Evolutionary conservation across 306 rosid genomes (phyloP), one percentile per base, ranked within the genome.

Genomic region (Hylodesmum podocarpum): DNA sequence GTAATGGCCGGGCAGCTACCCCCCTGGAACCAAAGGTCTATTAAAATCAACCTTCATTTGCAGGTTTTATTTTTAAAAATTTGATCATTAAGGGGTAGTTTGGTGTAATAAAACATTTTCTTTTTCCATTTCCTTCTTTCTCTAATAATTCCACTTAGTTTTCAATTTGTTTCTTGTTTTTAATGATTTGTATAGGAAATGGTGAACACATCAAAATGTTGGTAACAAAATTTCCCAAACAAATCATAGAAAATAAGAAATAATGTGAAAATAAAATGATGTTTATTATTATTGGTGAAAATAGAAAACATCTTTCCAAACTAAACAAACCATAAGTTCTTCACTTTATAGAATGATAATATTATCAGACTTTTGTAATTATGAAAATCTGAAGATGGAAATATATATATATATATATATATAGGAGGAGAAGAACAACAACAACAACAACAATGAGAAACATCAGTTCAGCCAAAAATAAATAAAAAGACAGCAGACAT

Each of bases 1-100:
- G 99, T 70, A 96, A 86, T 44, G 99, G 94, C 61, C 99, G 92
- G 39, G 98, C 99, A 75, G 97, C 99, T 31, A 96, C 99, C 53
- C 99, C 99, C 86, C 99, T 95, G 77, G 53, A 71, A 78, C 80
- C 54, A n/a, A 63, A 66, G 79, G 77, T 76, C 70, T 39, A 70
- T 64, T 46, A 85, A 77, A 80, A 53, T 64, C 75, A 61, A 74
- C 39, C 69, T 31, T 21, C 55, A 81, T 65, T 44, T 73, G 46
- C 28, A 46, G 27, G 62, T 39, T 74, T 74, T 62, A 33, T 54
- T 72, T 67, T 44, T 43, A 62, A 54, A 58, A 75, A 16, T 31
- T 28, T 58, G 39, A 49, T 39, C 44, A 74, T 18, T 15, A 34
- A 36, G 31, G 39, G 31, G 9, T 10, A 19, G 18, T 37, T 18